Evolutionary conservation across 2,329 filamentous ascomycete genomes (phyloP).

Genomic region (Trichoderma sp.): DNA sequence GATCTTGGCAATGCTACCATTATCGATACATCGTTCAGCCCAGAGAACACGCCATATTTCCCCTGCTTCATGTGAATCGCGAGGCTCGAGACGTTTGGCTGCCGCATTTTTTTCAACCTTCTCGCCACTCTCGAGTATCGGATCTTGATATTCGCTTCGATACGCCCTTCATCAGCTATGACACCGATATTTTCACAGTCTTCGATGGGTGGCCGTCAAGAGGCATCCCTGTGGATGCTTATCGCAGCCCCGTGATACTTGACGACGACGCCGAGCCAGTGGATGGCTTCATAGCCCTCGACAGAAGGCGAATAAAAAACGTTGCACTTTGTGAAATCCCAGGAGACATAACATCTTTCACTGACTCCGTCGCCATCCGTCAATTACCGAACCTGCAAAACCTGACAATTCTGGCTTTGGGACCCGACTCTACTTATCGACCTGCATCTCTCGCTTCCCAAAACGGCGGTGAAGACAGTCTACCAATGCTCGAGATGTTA

Average conservation of each 20-base stretch:
- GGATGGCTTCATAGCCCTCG: conserved; percentile 11
- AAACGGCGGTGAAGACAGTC: neutral
- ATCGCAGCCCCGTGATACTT: neutral
- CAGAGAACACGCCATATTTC: conserved; percentile 16
- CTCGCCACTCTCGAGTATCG: neutral
- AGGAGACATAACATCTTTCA: neutral
- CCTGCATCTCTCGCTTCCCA: neutral
- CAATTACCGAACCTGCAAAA: conserved; percentile 1
- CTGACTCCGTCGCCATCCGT: neutral
- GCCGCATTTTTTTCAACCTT: conserved; percentile 5
- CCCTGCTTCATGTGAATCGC: conserved; percentile 3
- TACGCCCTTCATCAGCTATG: conserved; percentile 21
- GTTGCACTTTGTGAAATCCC: conserved; percentile 18
- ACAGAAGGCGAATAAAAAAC: conserved; percentile 3
- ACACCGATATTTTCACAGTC: conserved; percentile 5
- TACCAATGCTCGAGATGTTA: conserved; percentile 8
- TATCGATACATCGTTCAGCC: conserved; percentile 22
- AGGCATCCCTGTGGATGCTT: neutral
- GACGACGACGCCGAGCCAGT: neutral
- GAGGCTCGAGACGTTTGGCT: conserved; percentile 10
- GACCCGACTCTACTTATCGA: neutral
- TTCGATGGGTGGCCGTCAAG: conserved; percentile 12
- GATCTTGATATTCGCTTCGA: conserved; percentile 12
- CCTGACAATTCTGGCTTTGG: conserved; percentile 10
- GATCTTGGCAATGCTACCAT: neutral